Conservation (phyloP, 495 filamentous ascomycete genomes). For the Bombardia bombarda region DNA sequence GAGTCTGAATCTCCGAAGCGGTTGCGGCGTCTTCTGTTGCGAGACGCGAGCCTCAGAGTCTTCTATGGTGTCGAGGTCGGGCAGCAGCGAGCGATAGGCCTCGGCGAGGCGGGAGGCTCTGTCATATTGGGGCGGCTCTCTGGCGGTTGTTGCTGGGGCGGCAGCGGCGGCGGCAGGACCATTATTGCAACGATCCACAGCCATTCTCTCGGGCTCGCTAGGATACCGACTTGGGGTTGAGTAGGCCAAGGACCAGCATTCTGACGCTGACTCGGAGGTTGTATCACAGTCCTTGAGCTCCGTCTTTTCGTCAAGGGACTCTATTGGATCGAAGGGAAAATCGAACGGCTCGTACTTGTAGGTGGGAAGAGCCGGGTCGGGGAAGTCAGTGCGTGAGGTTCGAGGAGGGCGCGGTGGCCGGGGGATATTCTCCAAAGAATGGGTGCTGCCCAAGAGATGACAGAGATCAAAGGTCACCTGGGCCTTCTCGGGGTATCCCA, state of each 20-base stretch:
- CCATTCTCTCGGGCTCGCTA: not conserved
- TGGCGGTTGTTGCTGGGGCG: no score
- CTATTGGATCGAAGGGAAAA: no score
- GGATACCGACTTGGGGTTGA: no score
- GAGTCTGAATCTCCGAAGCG: not conserved
- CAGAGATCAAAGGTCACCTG: not conserved
- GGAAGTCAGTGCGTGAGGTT: not conserved
- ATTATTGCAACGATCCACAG: no score
- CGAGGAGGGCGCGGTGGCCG: constrained; percentile 8
- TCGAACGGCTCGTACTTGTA: not conserved
- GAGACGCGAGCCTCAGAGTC: not conserved
- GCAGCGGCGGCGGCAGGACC: no score
- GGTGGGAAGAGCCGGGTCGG: constrained; percentile 5
- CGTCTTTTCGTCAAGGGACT: no score
- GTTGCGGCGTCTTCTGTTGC: not conserved
- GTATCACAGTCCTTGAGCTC: no score
- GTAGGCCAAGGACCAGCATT: not conserved
- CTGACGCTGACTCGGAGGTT: not conserved
- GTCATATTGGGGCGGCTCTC: constrained; percentile 10
- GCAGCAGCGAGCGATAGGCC: constrained; percentile 13
- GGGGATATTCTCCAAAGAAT: constrained; percentile 1
- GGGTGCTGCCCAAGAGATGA: constrained; percentile 6
- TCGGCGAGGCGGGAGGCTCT: constrained; percentile 10
- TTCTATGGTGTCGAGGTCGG: constrained; percentile 7
- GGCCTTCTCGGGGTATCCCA: not conserved